A percentile compares a stretch with the other conserved stretches of the same genome.
phyloP scores from a whole-genome alignment of 1,284 basidiomycete species.

The Thecaphora thlaspeos region DNA sequence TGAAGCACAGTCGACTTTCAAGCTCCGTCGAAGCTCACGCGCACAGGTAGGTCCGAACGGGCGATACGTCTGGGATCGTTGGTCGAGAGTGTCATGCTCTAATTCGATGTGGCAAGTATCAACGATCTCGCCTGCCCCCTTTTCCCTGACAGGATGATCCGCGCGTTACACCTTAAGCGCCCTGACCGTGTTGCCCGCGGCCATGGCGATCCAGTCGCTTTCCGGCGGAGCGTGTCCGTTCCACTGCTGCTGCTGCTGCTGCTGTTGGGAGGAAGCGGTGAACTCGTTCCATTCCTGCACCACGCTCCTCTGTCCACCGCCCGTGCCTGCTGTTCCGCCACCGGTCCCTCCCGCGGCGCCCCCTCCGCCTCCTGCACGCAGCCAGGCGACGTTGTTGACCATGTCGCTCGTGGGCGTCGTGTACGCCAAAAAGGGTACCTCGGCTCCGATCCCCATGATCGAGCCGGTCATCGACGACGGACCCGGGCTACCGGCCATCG shows the following conservation, averaged over 20 bases:
- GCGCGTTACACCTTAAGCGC: slow-evolving; percentile 25
- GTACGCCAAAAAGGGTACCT: slow-evolving; percentile 53
- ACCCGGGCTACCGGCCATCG: slow-evolving; percentile 29
- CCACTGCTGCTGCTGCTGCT: slow-evolving; percentile 6
- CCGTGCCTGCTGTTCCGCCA: slow-evolving; percentile 9
- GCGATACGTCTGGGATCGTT: too few species aligned
- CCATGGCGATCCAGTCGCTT: slow-evolving; percentile 38
- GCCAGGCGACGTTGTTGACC: slow-evolving; percentile 57
- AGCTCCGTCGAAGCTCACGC: too few species aligned
- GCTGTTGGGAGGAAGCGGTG: slow-evolving; percentile 17
- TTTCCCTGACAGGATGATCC: background rate
- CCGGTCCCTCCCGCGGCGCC: slow-evolving; percentile 29
- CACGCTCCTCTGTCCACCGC: slow-evolving; percentile 35
- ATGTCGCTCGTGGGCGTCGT: slow-evolving; percentile 49
- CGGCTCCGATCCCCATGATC: slow-evolving; percentile 45
- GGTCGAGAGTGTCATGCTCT: too few species aligned
- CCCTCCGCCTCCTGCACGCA: slow-evolving; percentile 31
- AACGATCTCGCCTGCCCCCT: too few species aligned
- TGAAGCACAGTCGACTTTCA: too few species aligned
- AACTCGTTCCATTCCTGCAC: slow-evolving; percentile 57
- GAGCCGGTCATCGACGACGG: slow-evolving; percentile 29
- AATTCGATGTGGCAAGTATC: too few species aligned
- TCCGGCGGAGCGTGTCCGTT: slow-evolving; percentile 30
- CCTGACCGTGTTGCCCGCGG: slow-evolving; percentile 29
- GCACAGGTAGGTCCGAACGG: too few species aligned